These are phyloP conservation scores for Chlorella sorokiniana DNA, from an alignment of 139 green algal species.

Conservation along the genomic window DNA sequence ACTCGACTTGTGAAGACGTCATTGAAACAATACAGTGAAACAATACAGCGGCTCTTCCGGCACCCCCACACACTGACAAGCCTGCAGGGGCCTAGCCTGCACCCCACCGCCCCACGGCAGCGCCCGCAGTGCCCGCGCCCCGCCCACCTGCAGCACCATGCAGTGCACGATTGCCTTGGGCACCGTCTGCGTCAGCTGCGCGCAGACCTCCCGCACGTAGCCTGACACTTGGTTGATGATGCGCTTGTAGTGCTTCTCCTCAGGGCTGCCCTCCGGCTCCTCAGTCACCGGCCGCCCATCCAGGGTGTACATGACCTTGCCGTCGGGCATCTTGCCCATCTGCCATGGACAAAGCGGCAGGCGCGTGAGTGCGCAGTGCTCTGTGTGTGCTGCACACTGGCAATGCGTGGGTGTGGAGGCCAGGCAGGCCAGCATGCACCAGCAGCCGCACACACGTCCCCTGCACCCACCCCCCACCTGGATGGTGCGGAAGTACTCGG, in stretches of 20 bases:
- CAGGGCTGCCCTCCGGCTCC: slow-evolving; percentile 44
- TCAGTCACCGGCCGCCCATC: slow-evolving; percentile 52
- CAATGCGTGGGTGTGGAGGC: neutral
- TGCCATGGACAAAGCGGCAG: neutral
- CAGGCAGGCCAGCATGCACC: neutral
- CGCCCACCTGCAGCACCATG: slow-evolving; percentile 62
- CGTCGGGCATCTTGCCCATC: slow-evolving; percentile 54
- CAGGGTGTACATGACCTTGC: slow-evolving; percentile 58
- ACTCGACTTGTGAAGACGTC: neutral
- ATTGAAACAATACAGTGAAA: no score
- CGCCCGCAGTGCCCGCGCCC: neutral
- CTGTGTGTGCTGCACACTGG: neutral
- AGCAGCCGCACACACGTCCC: neutral
- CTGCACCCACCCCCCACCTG: neutral
- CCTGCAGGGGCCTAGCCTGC: no score
- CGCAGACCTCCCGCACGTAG: slow-evolving; percentile 89
- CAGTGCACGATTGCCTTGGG: slow-evolving; percentile 93
- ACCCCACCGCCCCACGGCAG: neutral
- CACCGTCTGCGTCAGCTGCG: slow-evolving; percentile 88
- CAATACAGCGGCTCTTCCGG: neutral
- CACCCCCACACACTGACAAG: no score
- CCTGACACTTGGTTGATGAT: slow-evolving; percentile 85
- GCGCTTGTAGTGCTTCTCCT: slow-evolving; percentile 70
- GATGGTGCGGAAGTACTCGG: slow-evolving; percentile 82
- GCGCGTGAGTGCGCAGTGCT: neutral